A percentile compares a stretch with the other conserved stretches of the same genome.
Evolutionary conservation across 352 stramenopile genomes (phyloP).

Genomic region (Sclerospora graminicola): DNA sequence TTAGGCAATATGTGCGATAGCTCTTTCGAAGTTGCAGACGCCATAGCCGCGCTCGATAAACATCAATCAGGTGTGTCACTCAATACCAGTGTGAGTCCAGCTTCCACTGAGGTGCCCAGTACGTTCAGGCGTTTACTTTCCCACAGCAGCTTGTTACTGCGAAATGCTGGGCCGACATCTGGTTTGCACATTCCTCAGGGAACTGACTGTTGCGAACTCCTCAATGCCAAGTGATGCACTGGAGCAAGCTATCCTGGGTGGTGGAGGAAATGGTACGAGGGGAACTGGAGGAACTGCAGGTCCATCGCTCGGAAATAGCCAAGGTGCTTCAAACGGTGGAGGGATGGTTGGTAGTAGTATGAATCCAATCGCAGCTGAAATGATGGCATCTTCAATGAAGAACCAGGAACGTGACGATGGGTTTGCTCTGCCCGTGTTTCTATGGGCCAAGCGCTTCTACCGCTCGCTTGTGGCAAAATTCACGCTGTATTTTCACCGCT

Average conservation of each 20-base stretch:
- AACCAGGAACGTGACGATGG: slow-evolving; percentile 68
- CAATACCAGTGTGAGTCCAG: slow-evolving; percentile 26
- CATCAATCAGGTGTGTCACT: slow-evolving; percentile 24
- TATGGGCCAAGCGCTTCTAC: slow-evolving; percentile 77
- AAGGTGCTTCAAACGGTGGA: slow-evolving; percentile 12
- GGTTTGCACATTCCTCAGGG: slow-evolving; percentile 27
- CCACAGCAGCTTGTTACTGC: slow-evolving; percentile 49
- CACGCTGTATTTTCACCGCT: slow-evolving; percentile 73
- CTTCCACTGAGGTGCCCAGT: slow-evolving; percentile 27
- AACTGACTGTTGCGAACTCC: slow-evolving; percentile 16
- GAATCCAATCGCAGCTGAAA: slow-evolving; percentile 56
- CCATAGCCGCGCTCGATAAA: slow-evolving; percentile 19
- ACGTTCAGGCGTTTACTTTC: slow-evolving; percentile 52
- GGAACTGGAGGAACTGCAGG: slow-evolving; percentile 14
- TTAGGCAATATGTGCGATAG: slow-evolving; percentile 21
- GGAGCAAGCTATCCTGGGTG: slow-evolving; percentile 59
- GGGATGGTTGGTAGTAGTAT: slow-evolving; percentile 24
- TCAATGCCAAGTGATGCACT: slow-evolving; percentile 40
- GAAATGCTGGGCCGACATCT: slow-evolving; percentile 20
- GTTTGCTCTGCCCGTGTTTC: slow-evolving; percentile 68
- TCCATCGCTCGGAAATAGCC: slow-evolving; percentile 13
- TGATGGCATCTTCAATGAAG: slow-evolving; percentile 69
- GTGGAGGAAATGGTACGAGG: slow-evolving; percentile 13
- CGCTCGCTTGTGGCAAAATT: slow-evolving; percentile 79
- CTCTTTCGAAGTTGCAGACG: slow-evolving; percentile 22